These are phyloP conservation scores for Zasmidium angulare DNA, from an alignment of 2,329 filamentous ascomycete genomes.

Conservation along the genomic window DNA sequence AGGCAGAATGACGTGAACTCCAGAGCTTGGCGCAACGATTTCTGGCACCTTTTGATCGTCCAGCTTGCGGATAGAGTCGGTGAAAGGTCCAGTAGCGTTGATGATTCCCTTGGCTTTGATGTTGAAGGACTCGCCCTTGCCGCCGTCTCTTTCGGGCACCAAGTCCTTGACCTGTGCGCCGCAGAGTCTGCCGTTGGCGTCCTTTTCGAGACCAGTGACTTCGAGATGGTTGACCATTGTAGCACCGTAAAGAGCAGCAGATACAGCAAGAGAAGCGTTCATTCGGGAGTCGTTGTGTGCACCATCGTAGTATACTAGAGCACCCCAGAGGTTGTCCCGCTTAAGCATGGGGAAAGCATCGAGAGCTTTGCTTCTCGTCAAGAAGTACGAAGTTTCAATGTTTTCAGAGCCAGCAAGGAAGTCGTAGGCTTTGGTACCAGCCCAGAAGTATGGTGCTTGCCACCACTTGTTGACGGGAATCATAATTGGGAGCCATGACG, in stretches of 20 bases:
- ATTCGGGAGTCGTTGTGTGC: slow-evolving; percentile 90
- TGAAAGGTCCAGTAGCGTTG: slow-evolving; percentile 87
- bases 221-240: slow-evolving; percentile 83
- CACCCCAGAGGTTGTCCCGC: slow-evolving; percentile 73
- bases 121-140: slow-evolving; percentile 62
- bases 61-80: slow-evolving; percentile 80
- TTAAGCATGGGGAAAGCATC: slow-evolving; percentile 89
- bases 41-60: slow-evolving; percentile 71
- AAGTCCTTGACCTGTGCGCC: slow-evolving; percentile 73
- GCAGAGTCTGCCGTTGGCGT: slow-evolving; percentile 68
- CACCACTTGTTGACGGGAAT: slow-evolving; percentile 80
- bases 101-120: slow-evolving; percentile 79
- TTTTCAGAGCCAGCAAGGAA: slow-evolving; percentile 81
- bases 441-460: slow-evolving; percentile 79
- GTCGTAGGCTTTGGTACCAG: slow-evolving; percentile 79
- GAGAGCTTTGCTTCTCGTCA: slow-evolving; percentile 81
- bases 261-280: slow-evolving; percentile 87
- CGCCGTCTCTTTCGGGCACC: slow-evolving; percentile 64
- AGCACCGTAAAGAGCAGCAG: slow-evolving; percentile 80
- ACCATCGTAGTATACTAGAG: slow-evolving; percentile 87
- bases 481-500: slow-evolving; percentile 79
- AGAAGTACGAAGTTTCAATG: slow-evolving; percentile 84
- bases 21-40: slow-evolving; percentile 82
- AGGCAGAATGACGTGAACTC: slow-evolving; percentile 82
- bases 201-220: slow-evolving; percentile 74